Evolutionary conservation across 306 rosid species (phyloP).

Genomic region (Glycine soja): DNA sequence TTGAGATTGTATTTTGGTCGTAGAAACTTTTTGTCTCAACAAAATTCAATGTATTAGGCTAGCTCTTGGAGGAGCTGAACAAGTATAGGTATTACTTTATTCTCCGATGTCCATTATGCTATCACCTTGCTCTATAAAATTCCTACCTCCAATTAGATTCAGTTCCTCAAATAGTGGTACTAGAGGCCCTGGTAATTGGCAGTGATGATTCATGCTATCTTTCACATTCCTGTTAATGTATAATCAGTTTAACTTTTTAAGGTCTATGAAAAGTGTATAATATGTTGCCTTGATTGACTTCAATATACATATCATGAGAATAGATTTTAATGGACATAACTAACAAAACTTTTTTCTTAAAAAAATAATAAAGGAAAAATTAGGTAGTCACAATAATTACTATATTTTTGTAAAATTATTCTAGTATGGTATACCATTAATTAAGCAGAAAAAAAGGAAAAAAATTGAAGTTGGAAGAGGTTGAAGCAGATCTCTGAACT

Average conservation of each 20-base stretch:
- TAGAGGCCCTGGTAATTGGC: too few relatives aligned
- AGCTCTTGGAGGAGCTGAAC: slow-evolving; percentile 86
- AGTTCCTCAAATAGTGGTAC: too few relatives aligned
- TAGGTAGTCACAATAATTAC: not conserved
- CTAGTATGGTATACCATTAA: slow-evolving; percentile 15
- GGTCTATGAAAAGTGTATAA: too few relatives aligned
- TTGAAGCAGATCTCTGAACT: slow-evolving; percentile 21
- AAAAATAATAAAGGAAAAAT: not conserved
- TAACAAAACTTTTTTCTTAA: not conserved
- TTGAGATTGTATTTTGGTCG: slow-evolving; percentile 47
- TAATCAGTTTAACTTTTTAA: too few relatives aligned
- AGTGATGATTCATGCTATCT: too few relatives aligned
- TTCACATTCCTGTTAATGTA: too few relatives aligned
- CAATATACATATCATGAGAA: not conserved
- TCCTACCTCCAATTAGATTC: too few relatives aligned
- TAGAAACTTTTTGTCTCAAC: slow-evolving; percentile 68
- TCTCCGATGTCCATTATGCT: slow-evolving; percentile 35
- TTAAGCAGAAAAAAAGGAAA: slow-evolving; percentile 3
- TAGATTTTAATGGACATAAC: too few relatives aligned
- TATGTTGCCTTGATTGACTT: not conserved
- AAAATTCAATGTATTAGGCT: slow-evolving; percentile 77
- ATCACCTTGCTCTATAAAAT: too few relatives aligned
- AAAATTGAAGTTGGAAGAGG: slow-evolving; percentile 1
- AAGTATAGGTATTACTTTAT: slow-evolving; percentile 74
- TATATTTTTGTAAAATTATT: not conserved